Evolutionary conservation across 1,284 basidiomycete genomes (phyloP).

Genomic region (Moesziomyces sp.): DNA sequence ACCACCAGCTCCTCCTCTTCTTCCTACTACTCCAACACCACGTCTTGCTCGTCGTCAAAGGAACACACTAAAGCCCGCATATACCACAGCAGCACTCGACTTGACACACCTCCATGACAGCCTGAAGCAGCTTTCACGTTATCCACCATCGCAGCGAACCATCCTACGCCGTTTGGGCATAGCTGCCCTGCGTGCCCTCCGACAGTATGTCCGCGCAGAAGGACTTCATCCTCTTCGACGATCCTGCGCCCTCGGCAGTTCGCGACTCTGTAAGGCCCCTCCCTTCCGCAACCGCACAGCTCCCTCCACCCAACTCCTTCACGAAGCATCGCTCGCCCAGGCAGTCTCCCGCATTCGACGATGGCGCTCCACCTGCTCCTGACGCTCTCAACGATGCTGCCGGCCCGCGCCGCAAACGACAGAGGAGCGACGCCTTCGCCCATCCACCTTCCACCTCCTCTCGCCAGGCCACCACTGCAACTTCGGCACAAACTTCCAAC

Average conservation of each 20-base stretch:
- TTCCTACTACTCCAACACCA: too few species aligned
- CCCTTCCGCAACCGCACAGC: conserved; percentile 8
- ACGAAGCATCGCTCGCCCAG: conserved; percentile 42
- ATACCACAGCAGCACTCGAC: too few species aligned
- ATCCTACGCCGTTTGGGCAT: too few species aligned
- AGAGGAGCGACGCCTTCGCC: conserved; percentile 37
- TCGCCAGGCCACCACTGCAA: conserved; percentile 18
- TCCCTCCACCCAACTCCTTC: conserved; percentile 20
- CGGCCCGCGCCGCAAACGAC: conserved; percentile 47
- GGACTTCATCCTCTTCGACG: conserved; percentile 59
- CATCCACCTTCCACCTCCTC: conserved; percentile 10
- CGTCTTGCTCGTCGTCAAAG: too few species aligned
- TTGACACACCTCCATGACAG: too few species aligned
- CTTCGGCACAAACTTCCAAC: conserved; percentile 17
- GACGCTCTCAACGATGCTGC: conserved; percentile 22
- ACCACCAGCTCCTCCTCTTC: too few species aligned
- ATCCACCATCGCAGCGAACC: too few species aligned
- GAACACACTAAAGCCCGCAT: too few species aligned
- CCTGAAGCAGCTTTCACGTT: too few species aligned
- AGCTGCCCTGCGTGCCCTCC: too few species aligned
- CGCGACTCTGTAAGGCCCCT: conserved; percentile 3
- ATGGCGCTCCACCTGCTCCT: conserved; percentile 22
- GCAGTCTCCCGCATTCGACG: conserved; percentile 47
- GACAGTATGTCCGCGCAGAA: conserved; percentile 28
- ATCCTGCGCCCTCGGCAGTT: conserved; percentile 18